phyloP scores from a whole-genome alignment of 176 grass and related monocot genomes.

The Rhipidocladum racemiflorum region DNA sequence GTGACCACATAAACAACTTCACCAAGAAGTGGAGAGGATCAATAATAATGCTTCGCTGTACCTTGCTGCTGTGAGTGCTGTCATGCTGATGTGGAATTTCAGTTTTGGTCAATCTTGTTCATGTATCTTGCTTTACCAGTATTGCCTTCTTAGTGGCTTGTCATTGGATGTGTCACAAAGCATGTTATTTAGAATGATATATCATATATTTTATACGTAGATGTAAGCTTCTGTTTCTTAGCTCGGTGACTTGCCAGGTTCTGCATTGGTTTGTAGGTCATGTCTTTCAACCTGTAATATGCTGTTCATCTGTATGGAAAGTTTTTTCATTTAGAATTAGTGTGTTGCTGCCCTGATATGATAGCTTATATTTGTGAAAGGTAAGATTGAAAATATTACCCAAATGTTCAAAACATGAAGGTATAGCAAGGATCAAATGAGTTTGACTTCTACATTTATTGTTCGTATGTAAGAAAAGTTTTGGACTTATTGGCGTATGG shows the following conservation, averaged over 20 bases:
- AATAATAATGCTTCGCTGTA: neutral
- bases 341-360: neutral
- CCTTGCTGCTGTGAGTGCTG: slow-evolving; percentile 6
- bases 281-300: slow-evolving; percentile 9
- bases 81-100: neutral
- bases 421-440: neutral
- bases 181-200: slow-evolving; percentile 23
- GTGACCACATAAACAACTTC: slow-evolving; percentile 22
- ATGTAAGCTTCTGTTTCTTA: neutral
- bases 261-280: neutral
- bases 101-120: slow-evolving; percentile 4
- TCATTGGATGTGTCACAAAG: neutral
- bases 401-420: neutral
- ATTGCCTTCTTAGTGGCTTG: neutral
- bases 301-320: neutral
- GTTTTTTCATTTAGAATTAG: neutral
- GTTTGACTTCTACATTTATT: neutral
- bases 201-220: slow-evolving; percentile 3
- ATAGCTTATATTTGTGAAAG: neutral
- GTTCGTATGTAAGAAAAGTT: neutral
- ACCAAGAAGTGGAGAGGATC: slow-evolving; percentile 4
- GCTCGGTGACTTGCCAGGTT: neutral
- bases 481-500: neutral
- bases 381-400: neutral
- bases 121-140: neutral